Conservation (phyloP, 768 basidiomycete genomes). For the Lentinula lateritia region DNA sequence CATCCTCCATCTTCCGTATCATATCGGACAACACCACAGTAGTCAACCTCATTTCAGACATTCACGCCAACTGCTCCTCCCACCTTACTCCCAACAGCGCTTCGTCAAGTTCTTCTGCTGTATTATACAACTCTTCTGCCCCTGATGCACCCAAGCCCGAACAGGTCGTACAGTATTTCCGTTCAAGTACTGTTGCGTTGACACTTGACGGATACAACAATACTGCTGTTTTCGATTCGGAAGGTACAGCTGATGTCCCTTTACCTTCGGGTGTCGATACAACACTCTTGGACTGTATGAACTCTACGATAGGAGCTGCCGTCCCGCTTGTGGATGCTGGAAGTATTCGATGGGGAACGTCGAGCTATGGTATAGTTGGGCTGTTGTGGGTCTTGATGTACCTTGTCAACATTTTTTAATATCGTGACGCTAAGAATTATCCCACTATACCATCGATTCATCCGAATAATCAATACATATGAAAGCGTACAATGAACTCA, state of each 20-base stretch:
- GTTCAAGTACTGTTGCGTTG: conserved; percentile 49
- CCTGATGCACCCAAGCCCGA: conserved; percentile 19
- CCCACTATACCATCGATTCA: too few species aligned
- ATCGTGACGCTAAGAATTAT: not conserved
- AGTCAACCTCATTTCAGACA: conserved; percentile 33
- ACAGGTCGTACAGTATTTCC: conserved; percentile 51
- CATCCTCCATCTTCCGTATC: conserved; percentile 37
- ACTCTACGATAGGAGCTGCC: conserved; percentile 39
- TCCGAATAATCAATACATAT: too few species aligned
- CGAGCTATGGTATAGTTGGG: not conserved
- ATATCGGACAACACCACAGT: conserved; percentile 45
- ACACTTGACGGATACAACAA: conserved; percentile 59
- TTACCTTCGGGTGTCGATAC: conserved; percentile 37
- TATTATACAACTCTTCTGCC: conserved; percentile 22
- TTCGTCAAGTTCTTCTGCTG: conserved; percentile 18
- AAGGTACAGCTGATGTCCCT: conserved; percentile 26
- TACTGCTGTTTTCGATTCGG: conserved; percentile 34
- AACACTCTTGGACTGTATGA: conserved; percentile 41
- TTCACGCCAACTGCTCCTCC: conserved; percentile 38
- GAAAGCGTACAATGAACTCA: too few species aligned
- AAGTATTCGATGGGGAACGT: not conserved
- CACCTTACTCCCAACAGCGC: conserved; percentile 26
- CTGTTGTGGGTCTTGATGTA: not conserved
- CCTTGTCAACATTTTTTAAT: not conserved
- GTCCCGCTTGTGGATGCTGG: conserved; percentile 6